These are phyloP conservation scores for Imleria badia DNA, from an alignment of 768 basidiomycete species.

Conservation along the genomic window DNA sequence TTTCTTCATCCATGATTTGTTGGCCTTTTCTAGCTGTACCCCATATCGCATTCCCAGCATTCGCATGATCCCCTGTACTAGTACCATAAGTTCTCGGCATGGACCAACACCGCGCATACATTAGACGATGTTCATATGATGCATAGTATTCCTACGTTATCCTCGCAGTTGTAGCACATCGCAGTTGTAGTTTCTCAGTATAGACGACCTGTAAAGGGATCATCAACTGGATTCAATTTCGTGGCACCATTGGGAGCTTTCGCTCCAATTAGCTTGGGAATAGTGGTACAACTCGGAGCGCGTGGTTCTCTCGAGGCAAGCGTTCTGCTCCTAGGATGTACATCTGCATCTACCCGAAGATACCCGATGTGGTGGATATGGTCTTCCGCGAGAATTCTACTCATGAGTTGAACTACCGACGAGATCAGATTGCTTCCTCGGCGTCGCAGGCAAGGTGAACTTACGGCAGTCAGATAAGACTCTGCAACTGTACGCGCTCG, in stretches of 20 bases:
- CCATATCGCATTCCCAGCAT: constrained; percentile 25
- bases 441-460: constrained; percentile 25
- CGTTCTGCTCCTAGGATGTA: constrained; percentile 12
- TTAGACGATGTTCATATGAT: constrained; percentile 18
- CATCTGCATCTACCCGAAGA: constrained; percentile 20
- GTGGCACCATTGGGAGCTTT: not conserved
- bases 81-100: constrained; percentile 19
- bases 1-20: constrained; percentile 2
- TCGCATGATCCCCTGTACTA: constrained; percentile 24
- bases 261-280: constrained; percentile 1
- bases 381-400: not conserved
- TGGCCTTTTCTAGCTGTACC: constrained; percentile 10
- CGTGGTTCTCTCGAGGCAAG: constrained; percentile 1
- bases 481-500: constrained; percentile 97
- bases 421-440: constrained; percentile 3
- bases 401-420: constrained; percentile 29
- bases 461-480: constrained; percentile 88
- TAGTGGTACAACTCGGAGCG: constrained; percentile 19
- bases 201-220: constrained; percentile 4
- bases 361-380: constrained; percentile 13
- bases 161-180: constrained; percentile 21
- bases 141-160: constrained; percentile 19
- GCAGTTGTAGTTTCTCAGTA: constrained; percentile 16
- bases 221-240: constrained; percentile 5
- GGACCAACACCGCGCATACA: constrained; percentile 25